Base-by-base conservation (phyloP, 2,329 filamentous ascomycete genomes). In the Pseudogymnoascus sp. region DNA sequence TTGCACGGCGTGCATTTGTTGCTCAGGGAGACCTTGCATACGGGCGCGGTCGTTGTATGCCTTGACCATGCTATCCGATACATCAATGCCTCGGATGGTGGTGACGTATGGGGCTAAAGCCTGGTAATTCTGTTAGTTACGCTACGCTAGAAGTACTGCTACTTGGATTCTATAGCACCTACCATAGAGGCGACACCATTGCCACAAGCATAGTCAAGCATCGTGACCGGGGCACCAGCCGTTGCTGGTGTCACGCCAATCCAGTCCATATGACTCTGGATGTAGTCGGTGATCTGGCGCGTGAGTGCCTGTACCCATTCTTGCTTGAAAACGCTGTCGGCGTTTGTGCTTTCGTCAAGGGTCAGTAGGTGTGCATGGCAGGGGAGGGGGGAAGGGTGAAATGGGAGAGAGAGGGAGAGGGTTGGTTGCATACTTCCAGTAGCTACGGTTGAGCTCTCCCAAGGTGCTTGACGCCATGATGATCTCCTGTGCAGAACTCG, bases 1-100 rank as follows among this genome's bases (percentile, higher is more conserved):
- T 10, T 67, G 65, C 4, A 76, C 43, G 23, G 76, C 75, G 10
- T 65, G 71, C 61, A 74, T 75, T 34, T 34, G 28, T n/a, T 71
- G 69, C 28, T 60, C 28, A 16, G 62, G 43, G 21, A 63, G 28
- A 10, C 45, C 3, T 63, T 34, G 25, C 14, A 19, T 21, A 6
- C 43, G 21, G 6, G 62, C 25, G 28, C 25, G 13, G 5, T 23
- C 23, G 57, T 77, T 76, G 68, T 75, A 77, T 62, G 72, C 69
- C 1, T 69, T 65, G 4, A 71, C 71, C 70, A 77, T 76, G 16
- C 68, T 67, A 0, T 71, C 66, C 0, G 76, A 75, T 23, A 77
- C 71, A 61, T 77, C 76, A 25, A 77, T 71, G 6, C 76, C 76
- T 41, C 72, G 71, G 8, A 75, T 69, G 1, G 61, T 66, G 1